Base-by-base conservation (phyloP, 1,284 basidiomycete species). In the Schizophyllum amplum region DNA sequence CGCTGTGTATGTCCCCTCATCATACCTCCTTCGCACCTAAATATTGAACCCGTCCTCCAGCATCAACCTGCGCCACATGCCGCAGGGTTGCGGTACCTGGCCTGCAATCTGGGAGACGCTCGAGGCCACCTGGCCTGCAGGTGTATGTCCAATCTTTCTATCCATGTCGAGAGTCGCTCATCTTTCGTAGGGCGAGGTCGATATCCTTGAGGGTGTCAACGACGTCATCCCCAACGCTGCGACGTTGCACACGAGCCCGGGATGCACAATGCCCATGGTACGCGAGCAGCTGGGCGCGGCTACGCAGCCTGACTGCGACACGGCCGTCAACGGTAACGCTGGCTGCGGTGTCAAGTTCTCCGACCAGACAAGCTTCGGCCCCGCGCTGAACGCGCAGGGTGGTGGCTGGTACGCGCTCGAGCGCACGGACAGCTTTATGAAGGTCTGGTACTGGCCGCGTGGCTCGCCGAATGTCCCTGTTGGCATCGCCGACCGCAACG, bases 161-260 rank as follows among this genome's bases (percentile, higher is more conserved):
- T 0, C 27, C 52, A 57, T 24, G 61, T 24, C 51, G 51, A 55
- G 47, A 55, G 13, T 22, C 17, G 47, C 15, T 51, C 6, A 25
- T 47, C 54, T 22, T 48, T 49, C 20, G 54, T 53, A 81, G 81
- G 83, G 83, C 0, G 82, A 89, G 67, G 76, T 87, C 23, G 86
- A 89, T 67, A 84, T 89, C 52, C 56, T 88, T 15, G 87, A 89
- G 67, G 86, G 81, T 13, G 80, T 86, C 42, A 87, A 88, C 63
- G 76, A 79, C 62, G 67, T 75, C 62, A 66, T 68, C 0, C 75
- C 81, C 11, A 82, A 90, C 64, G 72, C 74, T 54, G 75, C 78
- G 1, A 86, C 83, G 13, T 69, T 92, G 9, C 89, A 91, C 66
- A 87, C 86, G 0, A 72, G 68, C 57, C 53, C 75, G 20, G 75